These are phyloP conservation scores for Cyberlindnera nakhonratchasimensis DNA, from an alignment of 805 yeast species.

Conservation along the genomic window DNA sequence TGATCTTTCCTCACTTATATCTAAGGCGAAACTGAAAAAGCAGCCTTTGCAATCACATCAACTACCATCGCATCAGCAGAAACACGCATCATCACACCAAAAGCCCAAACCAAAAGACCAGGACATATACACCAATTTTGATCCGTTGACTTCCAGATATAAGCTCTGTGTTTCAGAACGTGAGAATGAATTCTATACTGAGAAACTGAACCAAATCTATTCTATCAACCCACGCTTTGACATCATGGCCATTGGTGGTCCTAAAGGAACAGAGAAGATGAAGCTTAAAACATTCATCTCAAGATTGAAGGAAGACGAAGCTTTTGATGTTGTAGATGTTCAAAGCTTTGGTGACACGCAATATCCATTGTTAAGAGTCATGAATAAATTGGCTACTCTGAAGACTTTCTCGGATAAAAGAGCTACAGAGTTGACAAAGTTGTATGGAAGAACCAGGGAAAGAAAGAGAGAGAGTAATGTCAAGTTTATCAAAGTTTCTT, in stretches of 20 bases:
- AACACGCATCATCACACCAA: slow-evolving; percentile 5
- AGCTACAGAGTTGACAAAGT: slow-evolving; percentile 20
- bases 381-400: slow-evolving; percentile 24
- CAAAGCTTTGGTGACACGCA: slow-evolving; percentile 9
- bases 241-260: slow-evolving; percentile 14
- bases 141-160: slow-evolving; percentile 24
- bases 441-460: slow-evolving; percentile 27
- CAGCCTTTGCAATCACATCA: neutral
- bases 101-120: slow-evolving; percentile 6
- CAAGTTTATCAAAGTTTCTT: slow-evolving; percentile 49
- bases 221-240: slow-evolving; percentile 15
- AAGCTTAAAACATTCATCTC: slow-evolving; percentile 14
- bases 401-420: slow-evolving; percentile 28
- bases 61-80: neutral
- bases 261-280: slow-evolving; percentile 8
- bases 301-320: slow-evolving; percentile 11
- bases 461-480: slow-evolving; percentile 31
- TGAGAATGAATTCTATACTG: slow-evolving; percentile 25
- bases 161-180: slow-evolving; percentile 9
- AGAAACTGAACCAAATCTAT: slow-evolving; percentile 17
- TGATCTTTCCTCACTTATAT: neutral
- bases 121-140: slow-evolving; percentile 13
- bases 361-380: slow-evolving; percentile 16
- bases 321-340: slow-evolving; percentile 21
- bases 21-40: neutral